These are phyloP conservation scores for Blastomyces gilchristii DNA, from an alignment of 2,329 filamentous ascomycete species.

Conservation along the genomic window DNA sequence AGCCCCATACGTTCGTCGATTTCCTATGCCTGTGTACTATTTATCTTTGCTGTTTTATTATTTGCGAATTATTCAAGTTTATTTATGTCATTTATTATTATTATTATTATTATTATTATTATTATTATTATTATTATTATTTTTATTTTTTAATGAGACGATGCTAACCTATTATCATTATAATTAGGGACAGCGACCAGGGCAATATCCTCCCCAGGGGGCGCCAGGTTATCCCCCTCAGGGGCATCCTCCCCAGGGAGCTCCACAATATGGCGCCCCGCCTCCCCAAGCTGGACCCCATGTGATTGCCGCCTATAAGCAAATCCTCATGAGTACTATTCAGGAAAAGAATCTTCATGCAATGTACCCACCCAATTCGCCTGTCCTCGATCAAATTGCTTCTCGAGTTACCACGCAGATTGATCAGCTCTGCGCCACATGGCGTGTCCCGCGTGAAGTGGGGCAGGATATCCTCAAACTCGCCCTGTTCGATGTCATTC, in stretches of 20 bases:
- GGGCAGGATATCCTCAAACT: slow-evolving; percentile 55
- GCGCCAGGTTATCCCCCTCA: slow-evolving; percentile 27
- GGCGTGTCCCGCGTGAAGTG: slow-evolving; percentile 49
- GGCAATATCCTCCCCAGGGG: slow-evolving; percentile 26
- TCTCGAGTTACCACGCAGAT: slow-evolving; percentile 41
- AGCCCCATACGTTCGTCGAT: slow-evolving; percentile 17
- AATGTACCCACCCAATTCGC: slow-evolving; percentile 49
- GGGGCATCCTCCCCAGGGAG: slow-evolving; percentile 24
- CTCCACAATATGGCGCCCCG: slow-evolving; percentile 21
- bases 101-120: no score
- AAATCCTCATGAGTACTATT: slow-evolving; percentile 45
- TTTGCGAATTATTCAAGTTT: neutral
- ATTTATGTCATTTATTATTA: neutral
- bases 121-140: no score
- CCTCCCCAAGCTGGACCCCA: slow-evolving; percentile 36
- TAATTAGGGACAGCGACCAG: slow-evolving; percentile 14
- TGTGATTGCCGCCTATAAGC: slow-evolving; percentile 46
- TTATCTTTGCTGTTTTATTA: slow-evolving; percentile 1
- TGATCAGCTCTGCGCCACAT: slow-evolving; percentile 46
- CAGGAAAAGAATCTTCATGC: slow-evolving; percentile 50
- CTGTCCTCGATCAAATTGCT: slow-evolving; percentile 42
- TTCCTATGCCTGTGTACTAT: slow-evolving; percentile 3
- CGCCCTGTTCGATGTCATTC: slow-evolving; percentile 50
- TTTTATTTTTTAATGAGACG: neutral
- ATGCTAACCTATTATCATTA: slow-evolving; percentile 6